phyloP scores from a whole-genome alignment of 495 filamentous ascomycete species.

The Jackrogersella minutella region DNA sequence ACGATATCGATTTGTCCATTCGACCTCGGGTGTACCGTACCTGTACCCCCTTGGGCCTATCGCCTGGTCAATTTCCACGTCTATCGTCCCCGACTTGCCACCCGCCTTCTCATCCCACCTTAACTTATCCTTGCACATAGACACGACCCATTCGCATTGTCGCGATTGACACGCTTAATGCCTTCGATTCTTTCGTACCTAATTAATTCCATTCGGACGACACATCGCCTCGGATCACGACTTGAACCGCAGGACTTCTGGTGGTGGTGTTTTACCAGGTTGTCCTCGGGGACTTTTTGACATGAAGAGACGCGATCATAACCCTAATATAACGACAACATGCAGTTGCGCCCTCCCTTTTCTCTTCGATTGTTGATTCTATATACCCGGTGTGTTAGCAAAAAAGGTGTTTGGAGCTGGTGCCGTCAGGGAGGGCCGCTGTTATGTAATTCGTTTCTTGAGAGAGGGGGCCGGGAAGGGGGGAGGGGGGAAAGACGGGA shows the following conservation, averaged over 20 bases:
- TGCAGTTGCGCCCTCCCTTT: slow-evolving; percentile 43
- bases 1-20: slow-evolving; percentile 22
- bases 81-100: slow-evolving; percentile 7
- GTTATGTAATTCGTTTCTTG: slow-evolving; percentile 43
- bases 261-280: slow-evolving; percentile 11
- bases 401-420: slow-evolving; percentile 42
- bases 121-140: slow-evolving; percentile 44
- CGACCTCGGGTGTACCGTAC: slow-evolving; percentile 9
- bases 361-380: slow-evolving; percentile 52
- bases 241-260: slow-evolving; percentile 24
- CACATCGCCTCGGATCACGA: slow-evolving; percentile 39
- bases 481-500: too few relatives aligned
- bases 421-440: slow-evolving; percentile 44
- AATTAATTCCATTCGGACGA: slow-evolving; percentile 35
- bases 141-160: slow-evolving; percentile 41
- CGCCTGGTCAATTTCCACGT: slow-evolving; percentile 11
- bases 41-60: too few relatives aligned
- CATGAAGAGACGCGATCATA: slow-evolving; percentile 38
- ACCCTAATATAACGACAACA: slow-evolving; percentile 40
- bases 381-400: slow-evolving; percentile 52
- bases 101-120: slow-evolving; percentile 15
- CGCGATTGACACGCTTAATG: slow-evolving; percentile 47
- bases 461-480: slow-evolving; percentile 8
- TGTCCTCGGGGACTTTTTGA: slow-evolving; percentile 23
- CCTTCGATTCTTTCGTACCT: slow-evolving; percentile 36